Evolutionary conservation across 805 yeast species (phyloP).

Genomic region (Lipomyces lipofer): DNA sequence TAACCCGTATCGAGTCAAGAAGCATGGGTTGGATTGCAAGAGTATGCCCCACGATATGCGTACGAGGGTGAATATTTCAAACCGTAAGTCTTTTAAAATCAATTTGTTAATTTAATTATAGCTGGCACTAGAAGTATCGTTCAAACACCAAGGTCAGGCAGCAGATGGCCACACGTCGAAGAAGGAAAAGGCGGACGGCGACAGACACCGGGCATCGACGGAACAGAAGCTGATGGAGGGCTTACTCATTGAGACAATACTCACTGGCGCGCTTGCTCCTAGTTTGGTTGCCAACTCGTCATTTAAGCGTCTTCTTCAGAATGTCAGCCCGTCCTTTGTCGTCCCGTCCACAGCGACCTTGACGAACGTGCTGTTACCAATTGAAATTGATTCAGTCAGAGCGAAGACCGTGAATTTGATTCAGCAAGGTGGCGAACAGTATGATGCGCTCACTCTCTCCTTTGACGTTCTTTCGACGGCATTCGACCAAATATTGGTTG

Average conservation of each 20-base stretch:
- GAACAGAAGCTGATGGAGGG: slow-evolving; percentile 17
- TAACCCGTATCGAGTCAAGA: slow-evolving; percentile 30
- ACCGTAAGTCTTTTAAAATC: too few relatives aligned
- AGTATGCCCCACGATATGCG: slow-evolving; percentile 29
- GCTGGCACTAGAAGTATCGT: slow-evolving; percentile 25
- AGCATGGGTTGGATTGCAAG: slow-evolving; percentile 31
- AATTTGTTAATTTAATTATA: background rate
- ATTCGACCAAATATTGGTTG: slow-evolving; percentile 15
- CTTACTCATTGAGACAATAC: slow-evolving; percentile 19
- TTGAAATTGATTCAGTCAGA: slow-evolving; percentile 21
- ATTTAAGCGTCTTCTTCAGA: slow-evolving; percentile 9
- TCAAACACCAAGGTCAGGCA: slow-evolving; percentile 4
- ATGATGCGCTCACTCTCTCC: slow-evolving; percentile 20
- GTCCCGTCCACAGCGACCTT: slow-evolving; percentile 15
- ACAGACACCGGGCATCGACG: slow-evolving; percentile 8
- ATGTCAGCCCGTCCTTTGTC: slow-evolving; percentile 8
- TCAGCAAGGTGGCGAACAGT: slow-evolving; percentile 14
- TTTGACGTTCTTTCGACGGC: slow-evolving; percentile 23
- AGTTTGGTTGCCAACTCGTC: slow-evolving; percentile 2
- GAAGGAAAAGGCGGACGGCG: slow-evolving; percentile 7
- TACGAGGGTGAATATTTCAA: slow-evolving; percentile 8
- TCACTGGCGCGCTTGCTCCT: slow-evolving; percentile 7
- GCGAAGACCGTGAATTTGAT: slow-evolving; percentile 9
- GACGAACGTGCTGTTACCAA: slow-evolving; percentile 12
- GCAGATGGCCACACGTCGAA: slow-evolving; percentile 2